phyloP scores from a whole-genome alignment of 805 yeast species.

The Candida ulmi region DNA sequence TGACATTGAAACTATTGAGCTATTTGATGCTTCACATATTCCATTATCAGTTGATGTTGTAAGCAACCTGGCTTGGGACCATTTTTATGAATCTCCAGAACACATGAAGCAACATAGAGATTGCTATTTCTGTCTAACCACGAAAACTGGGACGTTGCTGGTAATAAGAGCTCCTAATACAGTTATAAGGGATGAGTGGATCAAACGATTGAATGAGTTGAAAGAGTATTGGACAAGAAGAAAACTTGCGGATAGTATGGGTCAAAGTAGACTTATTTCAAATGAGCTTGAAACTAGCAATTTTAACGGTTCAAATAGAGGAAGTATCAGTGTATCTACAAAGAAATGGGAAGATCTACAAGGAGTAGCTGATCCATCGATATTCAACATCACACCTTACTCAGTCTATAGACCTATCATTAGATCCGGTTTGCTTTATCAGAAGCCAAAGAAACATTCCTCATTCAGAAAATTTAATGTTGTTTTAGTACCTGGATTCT shows the following conservation, averaged over 20 bases:
- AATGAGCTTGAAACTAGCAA: no score
- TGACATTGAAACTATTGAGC: constrained; percentile 35
- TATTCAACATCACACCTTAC: constrained; percentile 51
- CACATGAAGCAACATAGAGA: constrained; percentile 28
- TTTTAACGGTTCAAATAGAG: constrained; percentile 51
- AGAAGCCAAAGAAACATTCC: constrained; percentile 64
- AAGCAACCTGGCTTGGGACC: constrained; percentile 24
- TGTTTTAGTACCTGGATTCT: constrained; percentile 63
- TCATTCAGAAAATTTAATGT: constrained; percentile 57
- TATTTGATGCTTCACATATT: constrained; percentile 24
- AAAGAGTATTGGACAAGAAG: constrained; percentile 51
- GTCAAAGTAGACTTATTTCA: no score
- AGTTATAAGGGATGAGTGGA: constrained; percentile 59
- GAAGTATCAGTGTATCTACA: constrained; percentile 39
- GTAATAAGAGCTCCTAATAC: constrained; percentile 52
- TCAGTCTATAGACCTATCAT: constrained; percentile 57
- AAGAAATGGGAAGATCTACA: constrained; percentile 51
- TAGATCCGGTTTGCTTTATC: constrained; percentile 61
- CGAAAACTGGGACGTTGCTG: constrained; percentile 40
- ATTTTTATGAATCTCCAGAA: constrained; percentile 16
- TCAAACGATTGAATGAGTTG: constrained; percentile 39
- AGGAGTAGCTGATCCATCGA: constrained; percentile 45
- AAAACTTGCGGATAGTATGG: no score
- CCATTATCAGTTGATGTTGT: constrained; percentile 25
- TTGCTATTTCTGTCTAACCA: constrained; percentile 47